phyloP scores from a whole-genome alignment of 225 moss, liverwort and hornwort species.

The Ulota crispa region DNA sequence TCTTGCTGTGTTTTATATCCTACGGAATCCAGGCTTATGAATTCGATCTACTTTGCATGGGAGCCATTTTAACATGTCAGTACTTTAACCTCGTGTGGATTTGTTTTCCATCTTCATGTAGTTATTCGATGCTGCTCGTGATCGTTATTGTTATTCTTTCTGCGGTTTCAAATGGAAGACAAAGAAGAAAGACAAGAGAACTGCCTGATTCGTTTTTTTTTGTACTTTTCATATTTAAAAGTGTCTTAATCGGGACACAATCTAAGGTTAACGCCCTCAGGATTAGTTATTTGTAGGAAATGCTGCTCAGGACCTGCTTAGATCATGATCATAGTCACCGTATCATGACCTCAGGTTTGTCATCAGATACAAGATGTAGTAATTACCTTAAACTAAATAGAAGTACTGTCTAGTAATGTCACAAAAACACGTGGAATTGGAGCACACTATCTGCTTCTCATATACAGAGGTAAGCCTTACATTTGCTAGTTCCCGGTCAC shows the following conservation, averaged over 20 bases:
- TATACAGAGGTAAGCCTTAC: neutral
- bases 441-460: neutral
- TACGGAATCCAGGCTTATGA: neutral
- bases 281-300: neutral
- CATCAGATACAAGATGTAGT: neutral
- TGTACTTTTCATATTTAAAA: neutral
- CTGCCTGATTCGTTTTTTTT: neutral
- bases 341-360: conserved; percentile 10
- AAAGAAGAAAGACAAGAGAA: neutral
- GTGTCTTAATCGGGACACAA: neutral
- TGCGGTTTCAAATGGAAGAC: neutral
- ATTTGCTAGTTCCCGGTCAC: neutral
- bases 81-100: neutral
- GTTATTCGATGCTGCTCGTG: conserved; percentile 14
- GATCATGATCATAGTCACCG: conserved; percentile 7
- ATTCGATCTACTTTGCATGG: neutral
- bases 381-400: neutral
- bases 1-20: neutral
- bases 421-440: neutral
- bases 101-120: neutral
- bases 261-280: conserved; percentile 1
- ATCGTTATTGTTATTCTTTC: neutral
- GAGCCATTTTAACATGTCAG: neutral
- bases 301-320: neutral
- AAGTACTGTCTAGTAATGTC: neutral